Percentiles rank a stretch among this genome's conserved stretches.
phyloP scores from a whole-genome alignment of 768 basidiomycete genomes.

The Russula olivacea region DNA sequence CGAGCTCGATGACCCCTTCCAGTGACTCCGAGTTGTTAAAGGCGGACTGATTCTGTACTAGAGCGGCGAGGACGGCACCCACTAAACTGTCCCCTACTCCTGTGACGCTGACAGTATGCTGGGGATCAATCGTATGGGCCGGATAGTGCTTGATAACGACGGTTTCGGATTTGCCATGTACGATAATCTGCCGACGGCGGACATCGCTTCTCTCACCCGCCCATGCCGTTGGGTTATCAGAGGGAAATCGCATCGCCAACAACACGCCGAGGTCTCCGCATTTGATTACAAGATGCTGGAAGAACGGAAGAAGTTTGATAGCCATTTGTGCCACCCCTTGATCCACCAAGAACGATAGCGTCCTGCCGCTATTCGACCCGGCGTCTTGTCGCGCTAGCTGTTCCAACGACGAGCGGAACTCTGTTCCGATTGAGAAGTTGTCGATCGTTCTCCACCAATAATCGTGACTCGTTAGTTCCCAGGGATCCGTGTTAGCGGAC shows the following conservation, averaged over 20 bases:
- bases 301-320: slow-evolving; percentile 75
- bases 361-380: slow-evolving; percentile 33
- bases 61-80: slow-evolving; percentile 68
- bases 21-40: slow-evolving; percentile 46
- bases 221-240: slow-evolving; percentile 47
- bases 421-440: slow-evolving; percentile 55
- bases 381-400: slow-evolving; percentile 47
- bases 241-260: slow-evolving; percentile 50
- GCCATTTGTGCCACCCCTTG: slow-evolving; percentile 77
- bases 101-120: slow-evolving; percentile 61
- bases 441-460: slow-evolving; percentile 65
- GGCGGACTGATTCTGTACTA: slow-evolving; percentile 39
- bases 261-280: slow-evolving; percentile 68
- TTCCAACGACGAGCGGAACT: slow-evolving; percentile 62
- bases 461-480: slow-evolving; percentile 47
- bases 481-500: slow-evolving; percentile 40
- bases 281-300: slow-evolving; percentile 81
- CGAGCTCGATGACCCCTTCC: slow-evolving; percentile 42
- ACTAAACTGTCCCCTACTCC: slow-evolving; percentile 92
- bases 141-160: slow-evolving; percentile 73
- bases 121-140: slow-evolving; percentile 37
- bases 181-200: slow-evolving; percentile 45
- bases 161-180: slow-evolving; percentile 40
- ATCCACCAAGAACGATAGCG: slow-evolving; percentile 56
- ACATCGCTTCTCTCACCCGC: slow-evolving; percentile 42